These are phyloP conservation scores for Rhynchosporium graminicola DNA, from an alignment of 2,329 filamentous ascomycete species.

Conservation along the genomic window DNA sequence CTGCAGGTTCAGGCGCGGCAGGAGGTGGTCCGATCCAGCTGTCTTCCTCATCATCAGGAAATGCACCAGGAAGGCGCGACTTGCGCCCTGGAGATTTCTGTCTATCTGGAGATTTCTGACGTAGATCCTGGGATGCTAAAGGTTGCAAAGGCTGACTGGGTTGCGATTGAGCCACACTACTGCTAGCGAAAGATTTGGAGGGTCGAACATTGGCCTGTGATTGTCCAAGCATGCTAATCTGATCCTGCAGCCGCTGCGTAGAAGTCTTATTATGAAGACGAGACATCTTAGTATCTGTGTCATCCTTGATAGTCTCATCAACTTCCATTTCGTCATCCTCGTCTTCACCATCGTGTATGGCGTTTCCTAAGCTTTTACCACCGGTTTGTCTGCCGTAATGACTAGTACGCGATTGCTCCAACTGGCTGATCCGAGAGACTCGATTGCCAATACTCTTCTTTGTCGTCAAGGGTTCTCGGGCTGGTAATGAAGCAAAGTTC, in stretches of 20 bases:
- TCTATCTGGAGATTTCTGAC: slow-evolving; percentile 20
- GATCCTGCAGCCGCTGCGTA: slow-evolving; percentile 90
- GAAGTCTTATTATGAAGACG: slow-evolving; percentile 80
- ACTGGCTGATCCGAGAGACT: slow-evolving; percentile 73
- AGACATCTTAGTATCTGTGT: slow-evolving; percentile 51
- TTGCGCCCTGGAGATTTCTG: slow-evolving; percentile 26
- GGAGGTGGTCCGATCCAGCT: slow-evolving; percentile 60
- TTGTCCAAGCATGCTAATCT: slow-evolving; percentile 75
- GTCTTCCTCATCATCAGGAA: slow-evolving; percentile 59
- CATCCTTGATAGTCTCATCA: slow-evolving; percentile 38
- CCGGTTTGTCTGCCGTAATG: slow-evolving; percentile 73
- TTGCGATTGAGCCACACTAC: slow-evolving; percentile 27
- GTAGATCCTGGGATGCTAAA: slow-evolving; percentile 21
- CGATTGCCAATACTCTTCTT: slow-evolving; percentile 81
- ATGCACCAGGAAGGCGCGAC: slow-evolving; percentile 54
- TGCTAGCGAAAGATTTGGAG: slow-evolving; percentile 40
- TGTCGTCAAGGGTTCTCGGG: slow-evolving; percentile 79
- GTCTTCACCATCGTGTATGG: slow-evolving; percentile 47
- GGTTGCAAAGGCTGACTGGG: slow-evolving; percentile 27
- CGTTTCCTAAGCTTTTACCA: slow-evolving; percentile 67
- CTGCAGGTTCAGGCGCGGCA: slow-evolving; percentile 36
- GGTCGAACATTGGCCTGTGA: slow-evolving; percentile 43
- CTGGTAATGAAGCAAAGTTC: slow-evolving; percentile 89
- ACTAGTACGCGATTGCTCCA: slow-evolving; percentile 72
- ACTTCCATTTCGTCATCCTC: slow-evolving; percentile 56